Evolutionary conservation across 306 rosid genomes (phyloP), one percentile per base, ranked within the genome.

Genomic region (Pyrus bretschneideri): DNA sequence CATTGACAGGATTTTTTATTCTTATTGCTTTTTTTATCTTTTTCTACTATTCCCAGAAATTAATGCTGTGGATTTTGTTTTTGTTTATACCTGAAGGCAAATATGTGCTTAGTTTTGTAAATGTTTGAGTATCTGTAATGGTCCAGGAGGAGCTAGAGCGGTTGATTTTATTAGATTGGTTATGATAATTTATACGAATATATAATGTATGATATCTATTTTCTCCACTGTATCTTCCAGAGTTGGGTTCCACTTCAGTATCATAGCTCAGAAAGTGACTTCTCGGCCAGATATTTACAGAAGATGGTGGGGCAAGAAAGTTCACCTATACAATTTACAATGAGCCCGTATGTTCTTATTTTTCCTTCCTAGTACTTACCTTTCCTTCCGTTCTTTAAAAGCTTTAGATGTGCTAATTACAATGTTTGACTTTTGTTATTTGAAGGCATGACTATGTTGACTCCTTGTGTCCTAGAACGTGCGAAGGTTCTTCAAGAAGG

Each of bases 161-260:
- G 55, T 72, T 72, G 38, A 72, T 58, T 72, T 55, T 38, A 33
- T 35, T 33, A 15, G 25, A 38, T 21, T 45, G 17, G 23, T 59
- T 72, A 25, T 38, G 67, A 58, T 58, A 58, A 13, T 13, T 3
- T 2, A 22, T 38, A 30, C n/a, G 3, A 1, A 11, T 31, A 13
- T 14, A 55, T 55, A 29, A 69, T n/a, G 21, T 40, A 40, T 40
- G 45, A 9, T 42, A 42, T 42, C 12, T 9, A 42, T 59, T 79
- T 76, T 46, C 52, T 76, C 27, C 49, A 21, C 70, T 19, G 51
- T 80, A 70, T 68, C 81, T 67, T 83, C 70, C 81, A 95, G 98
- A 18, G 71, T 46, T 95, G 93, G 96, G 79, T 92, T 88, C 86
- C 97, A 75, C 98, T 90, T 55, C 84, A 85, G 89, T 92, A 90